A percentile compares a stretch with the other conserved stretches of the same genome.
phyloP scores from a whole-genome alignment of 148 eudicot genomes.

The Cornus florida region DNA sequence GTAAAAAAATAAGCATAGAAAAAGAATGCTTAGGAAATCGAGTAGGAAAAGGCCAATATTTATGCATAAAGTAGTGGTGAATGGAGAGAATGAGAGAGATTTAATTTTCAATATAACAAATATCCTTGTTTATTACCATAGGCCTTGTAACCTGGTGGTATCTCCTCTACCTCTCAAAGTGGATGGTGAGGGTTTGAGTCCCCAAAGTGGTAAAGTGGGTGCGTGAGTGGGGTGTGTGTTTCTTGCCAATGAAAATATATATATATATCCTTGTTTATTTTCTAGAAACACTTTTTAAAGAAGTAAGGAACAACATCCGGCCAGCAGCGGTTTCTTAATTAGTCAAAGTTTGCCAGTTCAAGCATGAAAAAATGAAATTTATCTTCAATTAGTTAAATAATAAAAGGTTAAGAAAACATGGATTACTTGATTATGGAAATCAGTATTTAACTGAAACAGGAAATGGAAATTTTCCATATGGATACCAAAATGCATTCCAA shows the following conservation, averaged over 20 bases:
- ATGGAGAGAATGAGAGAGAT: neutral
- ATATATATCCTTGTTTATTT: neutral
- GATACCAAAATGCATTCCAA: neutral
- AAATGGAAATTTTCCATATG: neutral
- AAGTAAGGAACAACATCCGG: neutral
- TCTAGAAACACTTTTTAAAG: neutral
- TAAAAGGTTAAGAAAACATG: neutral
- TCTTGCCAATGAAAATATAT: too few species aligned
- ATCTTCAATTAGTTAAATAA: neutral
- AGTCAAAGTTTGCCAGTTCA: neutral
- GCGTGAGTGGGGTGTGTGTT: too few species aligned
- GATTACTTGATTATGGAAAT: neutral
- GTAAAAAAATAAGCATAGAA: constrained; percentile 7
- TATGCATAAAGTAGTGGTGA: neutral
- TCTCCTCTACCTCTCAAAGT: too few species aligned
- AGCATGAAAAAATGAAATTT: neutral
- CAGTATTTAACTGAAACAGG: neutral
- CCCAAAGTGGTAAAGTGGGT: too few species aligned
- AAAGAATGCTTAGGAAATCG: neutral
- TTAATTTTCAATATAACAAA: neutral
- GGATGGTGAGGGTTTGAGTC: too few species aligned
- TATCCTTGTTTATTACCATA: neutral
- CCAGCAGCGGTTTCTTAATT: neutral
- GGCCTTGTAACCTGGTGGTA: too few species aligned
- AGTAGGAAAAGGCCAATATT: neutral